Conservation (phyloP, 441 rosid species). For the Isatis lusitanica region DNA sequence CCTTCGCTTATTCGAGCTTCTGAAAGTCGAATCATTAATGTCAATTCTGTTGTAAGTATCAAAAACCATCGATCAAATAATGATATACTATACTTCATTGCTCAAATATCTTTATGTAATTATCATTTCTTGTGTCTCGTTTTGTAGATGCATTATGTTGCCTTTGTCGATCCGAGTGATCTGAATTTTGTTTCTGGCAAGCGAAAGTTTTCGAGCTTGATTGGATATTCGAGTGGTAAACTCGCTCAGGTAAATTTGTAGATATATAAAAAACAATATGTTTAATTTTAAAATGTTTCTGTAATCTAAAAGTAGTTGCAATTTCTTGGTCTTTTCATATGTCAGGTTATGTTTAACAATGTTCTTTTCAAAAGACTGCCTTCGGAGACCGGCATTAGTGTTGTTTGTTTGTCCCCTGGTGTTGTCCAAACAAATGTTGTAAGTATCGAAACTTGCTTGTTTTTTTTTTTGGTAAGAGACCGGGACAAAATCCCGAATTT, state of each 20-base stretch:
- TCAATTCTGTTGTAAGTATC: slow-evolving; percentile 83
- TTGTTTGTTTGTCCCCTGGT: slow-evolving; percentile 82
- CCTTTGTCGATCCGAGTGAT: slow-evolving; percentile 78
- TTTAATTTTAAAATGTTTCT: not conserved
- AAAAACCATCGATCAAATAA: not conserved
- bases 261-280: not conserved
- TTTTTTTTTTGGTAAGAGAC: too few species aligned
- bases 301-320: not conserved
- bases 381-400: slow-evolving; percentile 70
- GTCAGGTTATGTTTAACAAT: slow-evolving; percentile 86
- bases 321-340: slow-evolving; percentile 23
- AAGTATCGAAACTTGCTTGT: slow-evolving; percentile 30
- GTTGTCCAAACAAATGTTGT: slow-evolving; percentile 83
- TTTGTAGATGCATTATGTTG: slow-evolving; percentile 82
- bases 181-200: slow-evolving; percentile 69
- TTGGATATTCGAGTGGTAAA: slow-evolving; percentile 80
- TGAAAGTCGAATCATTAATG: slow-evolving; percentile 78
- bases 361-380: slow-evolving; percentile 70
- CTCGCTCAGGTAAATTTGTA: slow-evolving; percentile 66
- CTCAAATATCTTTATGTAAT: not conserved
- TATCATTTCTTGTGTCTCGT: not conserved
- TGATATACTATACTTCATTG: not conserved
- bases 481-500: too few species aligned
- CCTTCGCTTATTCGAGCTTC: slow-evolving; percentile 86
- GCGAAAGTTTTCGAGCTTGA: slow-evolving; percentile 69